These are phyloP conservation scores for Rhizophora mangle DNA, from an alignment of 345 rosid genomes.

Conservation along the genomic window DNA sequence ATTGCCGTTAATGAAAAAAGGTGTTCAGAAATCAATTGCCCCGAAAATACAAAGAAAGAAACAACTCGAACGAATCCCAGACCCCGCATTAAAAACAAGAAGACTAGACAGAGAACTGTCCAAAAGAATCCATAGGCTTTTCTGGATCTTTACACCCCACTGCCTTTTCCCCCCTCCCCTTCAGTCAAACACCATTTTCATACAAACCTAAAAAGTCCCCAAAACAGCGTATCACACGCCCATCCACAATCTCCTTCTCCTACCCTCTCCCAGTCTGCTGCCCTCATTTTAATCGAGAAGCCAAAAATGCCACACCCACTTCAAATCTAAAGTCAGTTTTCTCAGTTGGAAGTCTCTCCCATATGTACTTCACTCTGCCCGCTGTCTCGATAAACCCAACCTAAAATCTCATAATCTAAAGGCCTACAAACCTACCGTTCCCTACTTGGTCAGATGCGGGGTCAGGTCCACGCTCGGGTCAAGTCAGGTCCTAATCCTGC, in stretches of 20 bases:
- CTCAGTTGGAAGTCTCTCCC: neutral
- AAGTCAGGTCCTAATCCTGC: slow-evolving; percentile 13
- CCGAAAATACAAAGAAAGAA: neutral
- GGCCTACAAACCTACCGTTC: neutral
- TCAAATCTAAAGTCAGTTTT: no score
- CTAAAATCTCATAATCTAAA: neutral
- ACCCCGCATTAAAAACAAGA: neutral
- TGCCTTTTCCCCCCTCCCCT: no score
- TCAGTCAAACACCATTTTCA: no score
- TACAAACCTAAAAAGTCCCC: slow-evolving; percentile 4
- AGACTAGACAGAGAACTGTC: no score
- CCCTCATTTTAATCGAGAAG: neutral
- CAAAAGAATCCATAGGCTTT: no score
- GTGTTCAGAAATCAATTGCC: no score
- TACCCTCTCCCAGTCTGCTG: neutral
- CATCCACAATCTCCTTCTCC: neutral
- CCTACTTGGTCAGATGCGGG: neutral
- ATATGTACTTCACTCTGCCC: no score
- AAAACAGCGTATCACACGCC: slow-evolving; percentile 27
- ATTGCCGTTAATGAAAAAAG: no score
- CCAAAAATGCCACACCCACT: no score
- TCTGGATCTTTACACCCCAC: no score
- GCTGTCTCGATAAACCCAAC: no score
- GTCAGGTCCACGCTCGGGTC: no score
- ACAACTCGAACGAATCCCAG: neutral